Conservation (phyloP, 2,329 filamentous ascomycete species). For the Cytospora schulzeri region DNA sequence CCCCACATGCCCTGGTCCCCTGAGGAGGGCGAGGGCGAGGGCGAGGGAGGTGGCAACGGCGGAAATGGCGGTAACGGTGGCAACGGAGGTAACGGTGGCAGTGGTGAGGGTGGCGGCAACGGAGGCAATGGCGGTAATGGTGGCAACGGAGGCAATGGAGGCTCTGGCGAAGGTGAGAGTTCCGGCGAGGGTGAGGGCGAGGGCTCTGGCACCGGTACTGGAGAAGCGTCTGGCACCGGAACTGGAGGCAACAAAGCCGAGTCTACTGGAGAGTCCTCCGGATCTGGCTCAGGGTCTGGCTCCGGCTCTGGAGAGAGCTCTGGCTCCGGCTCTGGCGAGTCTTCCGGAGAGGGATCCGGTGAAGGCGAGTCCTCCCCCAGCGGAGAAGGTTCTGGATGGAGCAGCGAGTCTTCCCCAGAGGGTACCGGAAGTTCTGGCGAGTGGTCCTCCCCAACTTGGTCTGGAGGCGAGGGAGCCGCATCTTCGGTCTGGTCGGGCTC, state of each 20-base stretch:
- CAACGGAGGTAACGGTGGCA: no score
- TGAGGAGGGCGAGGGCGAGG: neutral
- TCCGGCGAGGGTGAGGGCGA: neutral
- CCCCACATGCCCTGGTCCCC: neutral
- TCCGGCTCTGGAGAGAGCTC: neutral
- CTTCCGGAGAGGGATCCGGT: neutral
- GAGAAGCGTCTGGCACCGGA: neutral
- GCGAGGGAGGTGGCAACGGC: no score
- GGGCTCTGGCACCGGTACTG: neutral
- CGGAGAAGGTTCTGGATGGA: no score
- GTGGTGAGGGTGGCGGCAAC: no score
- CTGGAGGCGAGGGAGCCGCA: no score
- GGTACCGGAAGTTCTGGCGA: no score
- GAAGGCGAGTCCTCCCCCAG: neutral
- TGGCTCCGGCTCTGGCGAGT: neutral
- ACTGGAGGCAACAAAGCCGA: no score
- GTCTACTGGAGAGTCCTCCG: neutral
- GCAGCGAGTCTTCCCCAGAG: neutral
- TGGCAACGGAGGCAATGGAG: no score
- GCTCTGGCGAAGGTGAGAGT: neutral
- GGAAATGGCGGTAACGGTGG: no score
- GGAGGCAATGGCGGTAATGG: no score
- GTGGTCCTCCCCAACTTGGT: no score
- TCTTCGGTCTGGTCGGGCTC: neutral
- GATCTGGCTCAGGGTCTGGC: neutral